Conservation (phyloP, 441 rosid species). For the Daphne laureola region DNA sequence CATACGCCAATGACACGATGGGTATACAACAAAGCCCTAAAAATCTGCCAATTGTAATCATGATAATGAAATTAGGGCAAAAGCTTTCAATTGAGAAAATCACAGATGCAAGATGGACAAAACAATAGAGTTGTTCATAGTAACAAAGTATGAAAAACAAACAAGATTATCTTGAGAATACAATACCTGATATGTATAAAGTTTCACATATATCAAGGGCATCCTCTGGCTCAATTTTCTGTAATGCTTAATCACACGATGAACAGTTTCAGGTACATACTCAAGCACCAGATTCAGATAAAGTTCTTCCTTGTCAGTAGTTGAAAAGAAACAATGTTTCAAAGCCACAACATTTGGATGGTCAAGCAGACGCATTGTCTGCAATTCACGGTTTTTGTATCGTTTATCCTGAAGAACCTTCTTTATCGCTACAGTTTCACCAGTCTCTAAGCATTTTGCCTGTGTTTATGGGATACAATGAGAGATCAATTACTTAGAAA, state of each 20-base stretch:
- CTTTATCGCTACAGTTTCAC: constrained; percentile 94
- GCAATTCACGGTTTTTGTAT: constrained; percentile 97
- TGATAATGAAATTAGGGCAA: constrained; percentile 2
- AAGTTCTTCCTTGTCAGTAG: constrained; percentile 84
- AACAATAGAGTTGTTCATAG: background rate
- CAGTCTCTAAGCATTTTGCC: constrained; percentile 95
- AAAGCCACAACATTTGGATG: constrained; percentile 83
- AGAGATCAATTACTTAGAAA: background rate
- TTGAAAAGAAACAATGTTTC: constrained; percentile 93
- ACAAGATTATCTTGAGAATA: constrained; percentile 4
- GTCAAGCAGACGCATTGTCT: constrained; percentile 93
- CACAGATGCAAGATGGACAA: no score
- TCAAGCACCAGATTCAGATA: constrained; percentile 92
- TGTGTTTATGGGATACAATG: constrained; percentile 15
- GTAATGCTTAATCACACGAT: constrained; percentile 87
- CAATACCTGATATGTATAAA: constrained; percentile 82
- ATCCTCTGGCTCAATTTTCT: constrained; percentile 83
- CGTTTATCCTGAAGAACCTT: constrained; percentile 94
- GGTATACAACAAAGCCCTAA: constrained; percentile 81
- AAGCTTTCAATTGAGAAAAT: no score
- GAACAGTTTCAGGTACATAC: constrained; percentile 88
- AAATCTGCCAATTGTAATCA: constrained; percentile 48
- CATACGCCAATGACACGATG: constrained; percentile 84
- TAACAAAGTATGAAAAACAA: background rate
- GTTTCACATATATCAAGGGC: constrained; percentile 92